Conservation (phyloP, 768 basidiomycete genomes). For the Boletus rubropictus region DNA sequence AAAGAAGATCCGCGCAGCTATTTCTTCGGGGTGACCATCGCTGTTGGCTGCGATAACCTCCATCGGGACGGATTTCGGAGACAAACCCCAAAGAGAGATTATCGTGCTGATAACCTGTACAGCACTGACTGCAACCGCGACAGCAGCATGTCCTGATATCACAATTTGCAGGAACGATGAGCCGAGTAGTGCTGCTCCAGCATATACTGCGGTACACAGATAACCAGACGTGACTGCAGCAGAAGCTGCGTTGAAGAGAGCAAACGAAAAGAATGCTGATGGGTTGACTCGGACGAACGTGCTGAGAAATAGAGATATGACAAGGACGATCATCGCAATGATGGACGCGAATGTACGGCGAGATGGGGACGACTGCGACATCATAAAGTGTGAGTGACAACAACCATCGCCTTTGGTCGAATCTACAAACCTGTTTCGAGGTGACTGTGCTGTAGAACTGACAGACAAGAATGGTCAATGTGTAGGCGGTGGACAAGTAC, state of each 20-base stretch:
- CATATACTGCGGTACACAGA: constrained; percentile 71
- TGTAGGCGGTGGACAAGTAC: constrained; percentile 59
- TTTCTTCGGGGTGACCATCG: constrained; percentile 52
- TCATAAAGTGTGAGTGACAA: constrained; percentile 1
- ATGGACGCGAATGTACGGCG: constrained; percentile 50
- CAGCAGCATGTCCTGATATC: constrained; percentile 81
- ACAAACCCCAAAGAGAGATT: constrained; percentile 47
- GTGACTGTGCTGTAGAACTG: constrained; percentile 66
- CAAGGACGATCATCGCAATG: constrained; percentile 46
- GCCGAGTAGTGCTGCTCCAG: constrained; percentile 79
- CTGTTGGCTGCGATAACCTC: constrained; percentile 12
- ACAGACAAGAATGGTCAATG: constrained; percentile 58
- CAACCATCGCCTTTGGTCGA: not conserved
- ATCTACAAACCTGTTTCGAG: constrained; percentile 53
- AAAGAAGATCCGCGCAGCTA: constrained; percentile 73
- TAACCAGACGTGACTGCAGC: constrained; percentile 66
- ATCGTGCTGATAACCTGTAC: constrained; percentile 67
- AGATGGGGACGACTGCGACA: constrained; percentile 52
- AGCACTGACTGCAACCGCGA: constrained; percentile 74
- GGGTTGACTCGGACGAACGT: constrained; percentile 53
- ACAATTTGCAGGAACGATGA: constrained; percentile 63
- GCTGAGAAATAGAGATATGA: constrained; percentile 57
- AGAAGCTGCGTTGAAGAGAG: constrained; percentile 52
- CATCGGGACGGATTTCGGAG: constrained; percentile 25
- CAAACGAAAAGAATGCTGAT: constrained; percentile 57